Evolutionary conservation across 805 yeast species (phyloP), one percentile per base, ranked within the genome.

Genomic region (Yarrowia sp.): DNA sequence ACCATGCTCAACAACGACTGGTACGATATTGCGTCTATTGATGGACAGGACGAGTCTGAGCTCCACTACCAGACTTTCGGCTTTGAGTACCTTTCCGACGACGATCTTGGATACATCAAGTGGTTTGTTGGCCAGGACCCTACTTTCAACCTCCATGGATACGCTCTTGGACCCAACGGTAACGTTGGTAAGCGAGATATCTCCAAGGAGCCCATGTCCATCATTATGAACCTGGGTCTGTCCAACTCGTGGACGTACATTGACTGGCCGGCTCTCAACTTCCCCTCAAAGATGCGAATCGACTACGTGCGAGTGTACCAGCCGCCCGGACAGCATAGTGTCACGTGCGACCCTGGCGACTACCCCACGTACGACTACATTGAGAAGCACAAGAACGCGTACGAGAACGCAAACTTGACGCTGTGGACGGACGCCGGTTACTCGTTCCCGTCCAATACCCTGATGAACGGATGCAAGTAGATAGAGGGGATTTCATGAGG

Each of bases 261-360:
- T 67, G 93, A 92, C 77, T 93, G 97, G 97, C 84, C 86, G 48
- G 74, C 74, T 18, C 79, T 92, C 66, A 77, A 77, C 51, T 93
- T 93, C 83, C 99, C 99, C 1, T 83, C 83, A 13, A 81, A 83
- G 1, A 80, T 92, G 86, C 79, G 84, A 65, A 78, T 93, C 50
- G 98, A 93, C 75, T 90, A 88, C 71, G 96, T 93, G 38, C 85
- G 99, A 71, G 73, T 93, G n/a, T 93, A 95, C 76, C 99, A 93
- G 78, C 97, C 97, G 1, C 72, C 79, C 41, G 86, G 84, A 70
- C 76, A 80, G 10, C 75, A 80, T 35, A 82, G 84, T 57, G 65
- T 88, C 22, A 87, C 95, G 0, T 93, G 98, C 78, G 98, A 92
- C 73, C 98, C 99, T 0, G 77, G 71, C 0, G 96, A 84, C 72